These are phyloP conservation scores for Senna tora DNA, from an alignment of 306 rosid species.

Conservation along the genomic window DNA sequence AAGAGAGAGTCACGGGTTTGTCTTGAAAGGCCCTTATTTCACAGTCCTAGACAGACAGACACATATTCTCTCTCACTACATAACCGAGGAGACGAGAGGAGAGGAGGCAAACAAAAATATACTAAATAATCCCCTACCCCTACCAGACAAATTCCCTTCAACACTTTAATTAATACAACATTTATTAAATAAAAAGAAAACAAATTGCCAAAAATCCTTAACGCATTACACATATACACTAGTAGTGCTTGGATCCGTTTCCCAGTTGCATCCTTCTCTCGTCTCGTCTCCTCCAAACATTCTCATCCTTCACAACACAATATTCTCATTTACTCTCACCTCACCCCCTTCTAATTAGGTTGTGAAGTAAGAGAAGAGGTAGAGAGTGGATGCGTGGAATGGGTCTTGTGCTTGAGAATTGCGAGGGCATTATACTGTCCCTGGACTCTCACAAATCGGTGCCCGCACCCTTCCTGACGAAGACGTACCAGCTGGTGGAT, in stretches of 20 bases:
- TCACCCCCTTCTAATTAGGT: too few relatives aligned
- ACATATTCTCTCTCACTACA: slow-evolving; percentile 65
- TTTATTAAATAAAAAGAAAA: too few relatives aligned
- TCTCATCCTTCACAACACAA: too few relatives aligned
- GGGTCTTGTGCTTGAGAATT: slow-evolving; percentile 66
- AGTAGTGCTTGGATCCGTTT: too few relatives aligned
- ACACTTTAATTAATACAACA: too few relatives aligned
- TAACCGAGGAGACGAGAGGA: slow-evolving; percentile 45
- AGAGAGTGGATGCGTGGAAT: too few relatives aligned
- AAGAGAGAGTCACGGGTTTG: slow-evolving; percentile 78
- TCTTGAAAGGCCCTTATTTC: slow-evolving; percentile 84
- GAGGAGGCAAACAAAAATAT: slow-evolving; percentile 36
- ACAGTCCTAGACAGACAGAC: slow-evolving; percentile 75
- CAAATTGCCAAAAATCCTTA: slow-evolving; percentile 5
- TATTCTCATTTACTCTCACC: too few relatives aligned
- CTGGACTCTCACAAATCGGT: slow-evolving; percentile 76
- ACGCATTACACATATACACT: slow-evolving; percentile 19
- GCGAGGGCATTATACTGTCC: slow-evolving; percentile 67
- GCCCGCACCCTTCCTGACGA: slow-evolving; percentile 79
- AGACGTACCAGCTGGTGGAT: slow-evolving; percentile 76
- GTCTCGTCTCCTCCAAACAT: too few relatives aligned
- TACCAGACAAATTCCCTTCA: background rate
- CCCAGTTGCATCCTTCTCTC: too few relatives aligned
- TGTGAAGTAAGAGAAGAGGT: too few relatives aligned
- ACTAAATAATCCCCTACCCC: background rate